phyloP scores from a whole-genome alignment of 805 yeast genomes.

The Kodamaea kakaduensis region DNA sequence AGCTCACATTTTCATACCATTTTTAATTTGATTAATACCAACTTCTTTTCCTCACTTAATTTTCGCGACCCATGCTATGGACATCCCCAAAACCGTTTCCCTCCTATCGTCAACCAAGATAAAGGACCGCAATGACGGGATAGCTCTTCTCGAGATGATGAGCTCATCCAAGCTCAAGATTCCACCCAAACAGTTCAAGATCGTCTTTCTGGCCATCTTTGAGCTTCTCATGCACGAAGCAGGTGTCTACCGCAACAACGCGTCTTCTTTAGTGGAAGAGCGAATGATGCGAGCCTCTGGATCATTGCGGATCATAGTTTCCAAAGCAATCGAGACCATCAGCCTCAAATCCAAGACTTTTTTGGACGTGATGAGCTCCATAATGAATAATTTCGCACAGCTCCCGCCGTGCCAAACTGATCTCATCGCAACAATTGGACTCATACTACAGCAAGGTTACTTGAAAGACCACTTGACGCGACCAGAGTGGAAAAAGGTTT shows the following conservation, averaged over 20 bases:
- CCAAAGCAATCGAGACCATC: slow-evolving; percentile 13
- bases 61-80: no score
- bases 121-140: slow-evolving; percentile 52
- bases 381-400: slow-evolving; percentile 18
- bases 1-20: no score
- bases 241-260: slow-evolving; percentile 20
- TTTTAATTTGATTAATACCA: no score
- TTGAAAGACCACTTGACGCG: slow-evolving; percentile 30
- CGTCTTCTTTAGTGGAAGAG: slow-evolving; percentile 22
- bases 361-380: slow-evolving; percentile 15
- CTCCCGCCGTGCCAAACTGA: slow-evolving; percentile 22
- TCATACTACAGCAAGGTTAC: slow-evolving; percentile 20
- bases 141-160: slow-evolving; percentile 24
- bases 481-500: slow-evolving; percentile 25
- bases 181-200: slow-evolving; percentile 20
- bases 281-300: slow-evolving; percentile 32
- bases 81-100: slow-evolving; percentile 14
- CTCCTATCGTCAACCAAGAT: slow-evolving; percentile 42
- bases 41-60: no score
- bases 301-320: slow-evolving; percentile 24
- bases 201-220: slow-evolving; percentile 23
- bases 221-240: slow-evolving; percentile 34
- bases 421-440: slow-evolving; percentile 20
- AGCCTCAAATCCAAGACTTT: slow-evolving; percentile 22
- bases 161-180: slow-evolving; percentile 18